A percentile compares a stretch with the other conserved stretches of the same genome.
Evolutionary conservation across 495 filamentous ascomycete species (phyloP).

Genomic region (Trichocladium uniseriatum): DNA sequence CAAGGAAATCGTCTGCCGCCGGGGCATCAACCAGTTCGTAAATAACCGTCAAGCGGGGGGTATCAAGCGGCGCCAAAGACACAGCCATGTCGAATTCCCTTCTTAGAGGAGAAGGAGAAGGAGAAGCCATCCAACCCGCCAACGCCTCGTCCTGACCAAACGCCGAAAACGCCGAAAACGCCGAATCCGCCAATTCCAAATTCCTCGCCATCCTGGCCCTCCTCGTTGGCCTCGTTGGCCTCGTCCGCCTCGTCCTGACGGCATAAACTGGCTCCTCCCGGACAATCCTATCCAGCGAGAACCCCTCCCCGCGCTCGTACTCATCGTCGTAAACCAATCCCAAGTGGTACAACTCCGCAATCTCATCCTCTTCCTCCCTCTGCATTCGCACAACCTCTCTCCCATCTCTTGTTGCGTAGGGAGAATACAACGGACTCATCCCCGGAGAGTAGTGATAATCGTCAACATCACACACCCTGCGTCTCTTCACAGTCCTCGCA

Average conservation of each 20-base stretch:
- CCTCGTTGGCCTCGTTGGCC: conserved; percentile 25
- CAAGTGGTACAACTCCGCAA: conserved; percentile 27
- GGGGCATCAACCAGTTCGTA: conserved; percentile 6
- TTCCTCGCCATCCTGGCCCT: background rate
- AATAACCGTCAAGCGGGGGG: conserved; percentile 4
- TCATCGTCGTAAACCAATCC: conserved; percentile 35
- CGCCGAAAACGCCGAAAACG: conserved; percentile 23
- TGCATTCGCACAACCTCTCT: background rate
- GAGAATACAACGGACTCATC: too few species aligned
- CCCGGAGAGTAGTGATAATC: too few species aligned
- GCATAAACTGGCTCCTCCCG: conserved; percentile 27
- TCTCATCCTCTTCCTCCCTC: conserved; percentile 17
- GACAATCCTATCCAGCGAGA: conserved; percentile 27
- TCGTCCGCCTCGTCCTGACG: conserved; percentile 7
- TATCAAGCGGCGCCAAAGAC: background rate
- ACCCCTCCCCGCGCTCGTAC: conserved; percentile 25
- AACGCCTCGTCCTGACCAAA: conserved; percentile 24
- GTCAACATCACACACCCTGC: background rate
- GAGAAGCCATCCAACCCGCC: conserved; percentile 16
- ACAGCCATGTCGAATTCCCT: background rate
- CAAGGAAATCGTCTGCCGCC: conserved; percentile 8
- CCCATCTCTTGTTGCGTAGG: background rate
- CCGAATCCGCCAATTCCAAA: background rate
- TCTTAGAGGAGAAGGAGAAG: background rate
- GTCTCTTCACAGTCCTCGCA: conserved; percentile 11